Percentiles rank a stretch among this genome's conserved stretches.
Evolutionary conservation across 257 asterid species (phyloP).

Genomic region (Rauvolfia tetraphylla): DNA sequence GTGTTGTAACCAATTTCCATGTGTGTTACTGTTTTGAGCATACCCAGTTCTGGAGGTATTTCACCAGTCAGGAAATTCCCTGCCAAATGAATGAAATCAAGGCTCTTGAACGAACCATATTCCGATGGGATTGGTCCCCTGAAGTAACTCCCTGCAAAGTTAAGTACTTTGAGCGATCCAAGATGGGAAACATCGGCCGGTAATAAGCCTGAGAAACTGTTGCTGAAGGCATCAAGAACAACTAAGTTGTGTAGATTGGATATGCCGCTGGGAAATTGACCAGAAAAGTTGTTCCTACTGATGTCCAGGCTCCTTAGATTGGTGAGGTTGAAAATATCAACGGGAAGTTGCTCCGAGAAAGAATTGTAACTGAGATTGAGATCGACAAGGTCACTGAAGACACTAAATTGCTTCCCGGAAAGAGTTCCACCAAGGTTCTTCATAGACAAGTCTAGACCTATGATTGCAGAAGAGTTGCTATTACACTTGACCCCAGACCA

Average conservation of each 20-base stretch:
- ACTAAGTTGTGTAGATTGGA: constrained; percentile 43
- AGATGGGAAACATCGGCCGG: constrained; percentile 58
- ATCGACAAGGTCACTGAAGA: constrained; percentile 47
- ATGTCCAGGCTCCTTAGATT: constrained; percentile 56
- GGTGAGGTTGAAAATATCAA: constrained; percentile 55
- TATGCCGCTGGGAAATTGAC: constrained; percentile 76
- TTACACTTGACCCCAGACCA: constrained; percentile 80
- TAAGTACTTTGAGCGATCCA: constrained; percentile 50
- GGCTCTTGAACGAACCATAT: constrained; percentile 59
- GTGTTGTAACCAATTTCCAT: constrained; percentile 95
- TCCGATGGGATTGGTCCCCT: constrained; percentile 78
- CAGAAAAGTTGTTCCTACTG: constrained; percentile 91
- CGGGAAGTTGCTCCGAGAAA: constrained; percentile 60
- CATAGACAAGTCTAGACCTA: constrained; percentile 63
- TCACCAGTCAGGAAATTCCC: constrained; percentile 71
- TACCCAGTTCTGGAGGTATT: constrained; percentile 72
- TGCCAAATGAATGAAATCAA: constrained; percentile 79
- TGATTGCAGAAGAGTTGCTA: constrained; percentile 47
- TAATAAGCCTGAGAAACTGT: constrained; percentile 81
- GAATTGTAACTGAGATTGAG: constrained; percentile 79
- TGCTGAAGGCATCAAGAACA: constrained; percentile 93
- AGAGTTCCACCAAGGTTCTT: constrained; percentile 77
- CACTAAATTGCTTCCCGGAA: constrained; percentile 53
- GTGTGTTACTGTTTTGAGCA: constrained; percentile 53
- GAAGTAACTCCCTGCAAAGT: constrained; percentile 98